Conservation (phyloP, 768 basidiomycete species). For the Fibroporia radiculosa region DNA sequence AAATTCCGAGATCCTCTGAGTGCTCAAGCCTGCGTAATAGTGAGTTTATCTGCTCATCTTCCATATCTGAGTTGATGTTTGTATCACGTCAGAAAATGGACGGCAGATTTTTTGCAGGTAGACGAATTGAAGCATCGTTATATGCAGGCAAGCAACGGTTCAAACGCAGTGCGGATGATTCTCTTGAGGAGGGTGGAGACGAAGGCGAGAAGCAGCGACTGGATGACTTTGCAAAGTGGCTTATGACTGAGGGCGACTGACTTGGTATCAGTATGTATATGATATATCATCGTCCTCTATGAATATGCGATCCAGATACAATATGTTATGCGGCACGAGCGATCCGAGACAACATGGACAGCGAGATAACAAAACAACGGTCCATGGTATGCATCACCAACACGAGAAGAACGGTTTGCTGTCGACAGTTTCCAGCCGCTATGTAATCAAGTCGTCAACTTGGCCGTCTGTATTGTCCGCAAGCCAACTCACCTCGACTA, state of each 20-base stretch:
- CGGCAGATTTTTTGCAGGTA: slow-evolving; percentile 83
- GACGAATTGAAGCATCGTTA: slow-evolving; percentile 73
- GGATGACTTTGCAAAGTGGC: slow-evolving; percentile 84
- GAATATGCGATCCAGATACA: too few species aligned
- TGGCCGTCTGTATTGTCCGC: neutral
- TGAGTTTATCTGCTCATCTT: slow-evolving; percentile 31
- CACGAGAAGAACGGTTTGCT: slow-evolving; percentile 65
- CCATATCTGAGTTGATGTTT: neutral
- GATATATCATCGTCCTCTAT: slow-evolving; percentile 5
- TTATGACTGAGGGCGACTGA: slow-evolving; percentile 73
- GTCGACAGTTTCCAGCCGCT: slow-evolving; percentile 72
- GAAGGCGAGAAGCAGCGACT: slow-evolving; percentile 78
- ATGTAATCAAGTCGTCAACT: slow-evolving; percentile 6
- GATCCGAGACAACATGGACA: too few species aligned
- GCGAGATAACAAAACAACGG: slow-evolving; percentile 1
- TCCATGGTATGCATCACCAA: slow-evolving; percentile 23
- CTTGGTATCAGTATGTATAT: neutral
- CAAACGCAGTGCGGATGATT: slow-evolving; percentile 67
- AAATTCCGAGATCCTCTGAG: slow-evolving; percentile 91
- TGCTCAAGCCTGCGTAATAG: slow-evolving; percentile 87
- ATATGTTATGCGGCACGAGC: slow-evolving; percentile 1
- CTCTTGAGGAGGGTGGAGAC: slow-evolving; percentile 52
- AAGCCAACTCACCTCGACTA: slow-evolving; percentile 55
- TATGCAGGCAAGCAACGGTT: slow-evolving; percentile 80
- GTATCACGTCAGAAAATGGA: slow-evolving; percentile 81